These are phyloP conservation scores for Mycena galericulata DNA, from an alignment of 768 basidiomycete genomes.

Conservation along the genomic window DNA sequence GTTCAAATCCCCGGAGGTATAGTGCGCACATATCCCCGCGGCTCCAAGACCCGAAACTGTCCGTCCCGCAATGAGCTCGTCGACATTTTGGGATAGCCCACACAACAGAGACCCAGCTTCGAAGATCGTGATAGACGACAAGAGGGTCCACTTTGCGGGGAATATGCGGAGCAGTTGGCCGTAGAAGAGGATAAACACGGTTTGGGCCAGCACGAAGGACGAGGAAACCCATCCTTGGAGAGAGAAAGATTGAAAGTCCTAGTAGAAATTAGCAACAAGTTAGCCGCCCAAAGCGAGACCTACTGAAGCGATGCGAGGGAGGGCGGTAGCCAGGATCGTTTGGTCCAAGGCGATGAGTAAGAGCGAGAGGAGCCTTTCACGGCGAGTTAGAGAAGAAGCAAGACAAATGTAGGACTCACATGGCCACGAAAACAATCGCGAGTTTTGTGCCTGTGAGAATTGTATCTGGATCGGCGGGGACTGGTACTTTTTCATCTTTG, in stretches of 20 bases:
- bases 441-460: constrained; percentile 18
- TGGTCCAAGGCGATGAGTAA: constrained; percentile 50
- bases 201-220: constrained; percentile 41
- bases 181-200: constrained; percentile 30
- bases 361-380: constrained; percentile 29
- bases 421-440: constrained; percentile 24
- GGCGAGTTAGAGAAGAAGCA: neutral
- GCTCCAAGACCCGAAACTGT: constrained; percentile 25
- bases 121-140: constrained; percentile 44
- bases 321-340: constrained; percentile 50
- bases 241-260: constrained; percentile 19
- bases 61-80: constrained; percentile 52
- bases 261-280: neutral
- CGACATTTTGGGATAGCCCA: constrained; percentile 44
- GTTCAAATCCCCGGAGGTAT: neutral
- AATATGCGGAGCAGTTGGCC: constrained; percentile 21
- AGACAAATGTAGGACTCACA: constrained; percentile 1
- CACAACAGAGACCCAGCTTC: constrained; percentile 57
- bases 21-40: constrained; percentile 21
- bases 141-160: constrained; percentile 31
- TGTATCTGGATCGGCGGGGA: neutral
- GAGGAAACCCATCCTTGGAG: constrained; percentile 28
- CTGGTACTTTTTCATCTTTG: neutral
- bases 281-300: neutral
- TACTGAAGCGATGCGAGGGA: constrained; percentile 44